A percentile compares a stretch with the other conserved stretches of the same genome.
phyloP scores from a whole-genome alignment of 371 early-diverging fungal genomes.

The Actinomucor elegans region DNA sequence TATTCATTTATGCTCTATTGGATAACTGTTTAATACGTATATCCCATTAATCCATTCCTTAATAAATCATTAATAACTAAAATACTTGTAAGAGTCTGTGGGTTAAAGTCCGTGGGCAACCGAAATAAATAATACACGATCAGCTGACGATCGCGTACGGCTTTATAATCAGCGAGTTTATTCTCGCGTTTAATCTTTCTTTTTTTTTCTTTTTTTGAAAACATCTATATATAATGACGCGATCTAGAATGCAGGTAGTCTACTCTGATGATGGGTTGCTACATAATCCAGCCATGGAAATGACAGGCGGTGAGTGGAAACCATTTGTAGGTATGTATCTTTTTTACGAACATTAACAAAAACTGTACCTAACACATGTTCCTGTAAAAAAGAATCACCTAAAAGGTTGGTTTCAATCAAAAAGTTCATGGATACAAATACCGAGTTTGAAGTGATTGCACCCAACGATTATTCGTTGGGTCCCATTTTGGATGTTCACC shows the following conservation, averaged over 20 bases:
- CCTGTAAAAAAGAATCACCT: conserved; percentile 36
- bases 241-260: conserved; percentile 37
- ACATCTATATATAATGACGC: not conserved
- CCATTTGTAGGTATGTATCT: conserved; percentile 35
- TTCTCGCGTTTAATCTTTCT: not conserved
- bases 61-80: no score
- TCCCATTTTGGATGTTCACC: conserved; percentile 62
- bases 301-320: conserved; percentile 34
- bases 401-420: conserved; percentile 37
- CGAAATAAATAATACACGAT: no score
- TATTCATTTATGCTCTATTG: no score
- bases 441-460: conserved; percentile 28
- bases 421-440: conserved; percentile 22
- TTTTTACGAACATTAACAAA: not conserved
- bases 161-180: no score
- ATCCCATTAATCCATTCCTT: no score
- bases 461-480: conserved; percentile 55
- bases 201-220: not conserved
- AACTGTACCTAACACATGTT: not conserved
- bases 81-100: no score
- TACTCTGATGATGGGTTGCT: conserved; percentile 41
- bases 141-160: no score
- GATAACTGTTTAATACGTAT: no score
- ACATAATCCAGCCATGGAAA: conserved; percentile 43
- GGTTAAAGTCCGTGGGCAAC: no score